Base-by-base conservation (phyloP, 495 filamentous ascomycete genomes). In the Achaetomiella virescens region DNA sequence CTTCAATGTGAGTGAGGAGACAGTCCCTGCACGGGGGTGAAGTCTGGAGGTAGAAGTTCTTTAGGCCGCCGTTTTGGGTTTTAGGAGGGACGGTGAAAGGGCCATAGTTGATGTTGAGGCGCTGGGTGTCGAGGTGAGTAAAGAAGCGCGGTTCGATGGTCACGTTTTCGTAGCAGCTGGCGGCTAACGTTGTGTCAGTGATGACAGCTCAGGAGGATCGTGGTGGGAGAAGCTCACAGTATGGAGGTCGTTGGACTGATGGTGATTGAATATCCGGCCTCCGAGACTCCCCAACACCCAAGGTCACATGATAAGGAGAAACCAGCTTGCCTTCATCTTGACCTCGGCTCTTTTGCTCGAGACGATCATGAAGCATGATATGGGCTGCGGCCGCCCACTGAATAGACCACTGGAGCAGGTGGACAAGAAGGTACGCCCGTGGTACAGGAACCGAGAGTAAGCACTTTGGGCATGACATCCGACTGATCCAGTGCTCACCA, bases 21-120 rank as follows among this genome's bases (percentile, higher is more conserved):
- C 69, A 72, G 24, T 67, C 56, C 0, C 31, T 48, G 55, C 69
- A 72, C 7, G 69, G 69, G 8, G 57, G 27, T 0, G 44, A 12
- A 12, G 57, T 52, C 0, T 50, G 35, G 25, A 52, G 36, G 31
- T 25, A 37, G 51, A 52, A 63, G n/a, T 41, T 47, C 36, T 54
- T 52, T 48, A 63, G 61, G n/a, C 54, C 62, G 33, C 54, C 24
- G 48, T 52, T 8, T 21, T 54, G 40, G 36, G 38, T 25, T 6
- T 17, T 31, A 2, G 61, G 36, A 1, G 66, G 64, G 15, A 56
- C 47, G 8, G 45, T 44, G 21, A 67, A 57, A n/a, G 61, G 66
- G 44, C 66, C 64, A 50, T 69, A 69, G 3, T 33, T 54, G 15
- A 60, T 46, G 41, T 42, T 40, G 12, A 58, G 29, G 1, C 66